Evolutionary conservation across 768 basidiomycete species (phyloP).

Genomic region (Mycena vitilis): DNA sequence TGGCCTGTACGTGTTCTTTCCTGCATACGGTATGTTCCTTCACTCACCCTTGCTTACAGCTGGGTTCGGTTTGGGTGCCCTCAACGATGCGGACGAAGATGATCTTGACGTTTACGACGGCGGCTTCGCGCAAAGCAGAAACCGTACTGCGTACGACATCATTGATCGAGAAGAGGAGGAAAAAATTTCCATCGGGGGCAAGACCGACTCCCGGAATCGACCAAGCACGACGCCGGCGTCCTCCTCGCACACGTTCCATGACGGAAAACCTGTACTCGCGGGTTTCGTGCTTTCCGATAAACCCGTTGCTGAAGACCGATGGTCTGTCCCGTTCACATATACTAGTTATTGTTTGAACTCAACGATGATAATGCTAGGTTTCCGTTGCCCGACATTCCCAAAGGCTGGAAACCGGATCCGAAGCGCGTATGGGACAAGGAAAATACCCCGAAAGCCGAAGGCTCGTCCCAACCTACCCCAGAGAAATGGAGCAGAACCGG

Average conservation of each 20-base stretch:
- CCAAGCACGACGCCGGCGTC: constrained; percentile 44
- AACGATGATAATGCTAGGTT: constrained; percentile 68
- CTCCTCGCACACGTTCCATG: constrained; percentile 65
- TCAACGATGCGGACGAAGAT: constrained; percentile 96
- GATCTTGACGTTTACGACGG: constrained; percentile 87
- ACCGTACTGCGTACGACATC: constrained; percentile 73
- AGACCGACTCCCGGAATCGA: constrained; percentile 37
- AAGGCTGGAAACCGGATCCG: constrained; percentile 89
- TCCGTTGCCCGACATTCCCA: constrained; percentile 82
- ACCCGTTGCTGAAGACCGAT: constrained; percentile 76
- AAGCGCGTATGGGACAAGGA: constrained; percentile 78
- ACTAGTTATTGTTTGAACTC: constrained; percentile 8
- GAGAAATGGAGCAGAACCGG: constrained; percentile 62
- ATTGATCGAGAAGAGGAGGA: constrained; percentile 75
- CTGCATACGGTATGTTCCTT: neutral
- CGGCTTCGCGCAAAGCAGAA: constrained; percentile 48
- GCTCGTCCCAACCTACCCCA: constrained; percentile 37
- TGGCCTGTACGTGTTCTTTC: constrained; percentile 60
- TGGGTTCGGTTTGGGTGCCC: constrained; percentile 89
- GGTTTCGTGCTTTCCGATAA: constrained; percentile 82
- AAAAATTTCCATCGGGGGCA: constrained; percentile 56
- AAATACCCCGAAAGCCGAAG: constrained; percentile 46
- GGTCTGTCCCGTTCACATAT: constrained; percentile 54
- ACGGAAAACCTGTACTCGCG: constrained; percentile 77
- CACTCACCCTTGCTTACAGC: constrained; percentile 52